These are phyloP conservation scores for Babesia bigemina DNA, from an alignment of 169 alveolate species.

Conservation along the genomic window DNA sequence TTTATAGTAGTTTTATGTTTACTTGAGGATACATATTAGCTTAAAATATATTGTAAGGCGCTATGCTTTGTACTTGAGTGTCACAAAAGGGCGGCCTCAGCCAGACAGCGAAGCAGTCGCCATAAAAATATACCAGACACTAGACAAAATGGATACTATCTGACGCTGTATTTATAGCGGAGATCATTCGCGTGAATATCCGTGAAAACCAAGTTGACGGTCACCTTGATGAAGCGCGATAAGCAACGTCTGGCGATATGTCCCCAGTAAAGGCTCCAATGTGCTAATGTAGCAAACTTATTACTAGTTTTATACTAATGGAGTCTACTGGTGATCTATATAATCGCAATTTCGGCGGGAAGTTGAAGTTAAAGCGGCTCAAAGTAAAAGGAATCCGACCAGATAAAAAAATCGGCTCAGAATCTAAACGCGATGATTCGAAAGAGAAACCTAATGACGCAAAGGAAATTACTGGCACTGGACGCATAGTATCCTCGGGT, in stretches of 20 bases:
- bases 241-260: not conserved
- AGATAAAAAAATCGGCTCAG: not conserved
- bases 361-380: conserved; percentile 60
- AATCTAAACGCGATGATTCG: not conserved
- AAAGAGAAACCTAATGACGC: not conserved
- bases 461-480: conserved; percentile 52
- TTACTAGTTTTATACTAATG: not conserved
- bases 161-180: no score
- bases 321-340: conserved; percentile 25
- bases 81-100: no score
- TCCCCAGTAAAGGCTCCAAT: not conserved
- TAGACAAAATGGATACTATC: no score
- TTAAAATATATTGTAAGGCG: no score
- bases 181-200: no score
- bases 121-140: no score
- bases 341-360: conserved; percentile 56
- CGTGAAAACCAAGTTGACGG: no score
- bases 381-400: conserved; percentile 34
- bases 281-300: no score
- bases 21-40: no score
- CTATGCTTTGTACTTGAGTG: no score
- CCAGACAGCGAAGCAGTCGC: no score
- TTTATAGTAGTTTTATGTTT: not conserved
- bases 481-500: conserved; percentile 75
- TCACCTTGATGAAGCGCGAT: no score